phyloP scores from a whole-genome alignment of 2,329 filamentous ascomycete genomes.

The Grosmannia clavigera region DNA sequence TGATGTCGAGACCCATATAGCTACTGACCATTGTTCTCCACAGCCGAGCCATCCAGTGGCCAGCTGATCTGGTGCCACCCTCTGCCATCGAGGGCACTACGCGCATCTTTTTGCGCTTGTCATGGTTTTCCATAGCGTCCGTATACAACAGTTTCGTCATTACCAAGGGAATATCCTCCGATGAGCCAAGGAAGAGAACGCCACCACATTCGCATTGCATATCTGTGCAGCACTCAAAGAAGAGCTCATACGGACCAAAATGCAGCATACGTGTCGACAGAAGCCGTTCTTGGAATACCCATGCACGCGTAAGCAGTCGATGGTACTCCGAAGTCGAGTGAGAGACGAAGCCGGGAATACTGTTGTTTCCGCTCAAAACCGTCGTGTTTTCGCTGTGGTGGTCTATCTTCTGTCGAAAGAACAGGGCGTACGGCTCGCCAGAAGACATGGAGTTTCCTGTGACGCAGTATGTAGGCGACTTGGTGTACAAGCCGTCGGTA shows the following conservation, averaged over 20 bases:
- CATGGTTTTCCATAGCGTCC: neutral
- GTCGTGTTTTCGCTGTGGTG: neutral
- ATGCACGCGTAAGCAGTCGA: neutral
- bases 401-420: neutral
- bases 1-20: neutral
- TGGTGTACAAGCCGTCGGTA: neutral
- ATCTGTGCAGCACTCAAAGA: neutral
- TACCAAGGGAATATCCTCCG: neutral
- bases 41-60: neutral
- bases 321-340: neutral
- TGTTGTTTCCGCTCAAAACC: neutral
- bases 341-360: neutral
- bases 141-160: neutral
- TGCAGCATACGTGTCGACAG: neutral
- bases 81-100: neutral
- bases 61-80: neutral
- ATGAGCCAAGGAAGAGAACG: neutral
- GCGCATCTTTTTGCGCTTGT: neutral
- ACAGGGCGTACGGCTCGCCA: neutral
- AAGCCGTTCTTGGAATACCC: neutral
- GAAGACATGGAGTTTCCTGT: neutral
- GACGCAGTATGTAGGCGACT: neutral
- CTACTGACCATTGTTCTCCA: neutral
- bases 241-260: neutral
- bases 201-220: neutral